These are phyloP conservation scores for Paramyrothecium roridum DNA, from an alignment of 2,329 filamentous ascomycete genomes.

Conservation along the genomic window DNA sequence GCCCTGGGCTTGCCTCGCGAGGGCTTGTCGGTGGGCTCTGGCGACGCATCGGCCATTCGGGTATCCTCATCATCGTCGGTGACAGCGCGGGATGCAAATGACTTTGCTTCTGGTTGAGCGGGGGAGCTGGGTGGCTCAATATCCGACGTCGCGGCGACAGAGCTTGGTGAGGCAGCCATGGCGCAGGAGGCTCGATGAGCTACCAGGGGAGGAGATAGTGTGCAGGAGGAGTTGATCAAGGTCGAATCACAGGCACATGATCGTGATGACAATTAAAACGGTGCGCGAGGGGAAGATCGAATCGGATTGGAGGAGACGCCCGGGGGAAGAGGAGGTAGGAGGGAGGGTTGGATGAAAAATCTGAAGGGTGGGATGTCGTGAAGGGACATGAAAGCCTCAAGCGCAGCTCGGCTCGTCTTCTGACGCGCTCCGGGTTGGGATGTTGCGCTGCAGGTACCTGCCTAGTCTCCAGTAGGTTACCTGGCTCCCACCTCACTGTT, in stretches of 20 bases:
- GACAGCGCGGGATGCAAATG: conserved; percentile 40
- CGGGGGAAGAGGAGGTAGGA: neutral
- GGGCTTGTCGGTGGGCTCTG: conserved; percentile 35
- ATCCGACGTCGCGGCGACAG: conserved; percentile 39
- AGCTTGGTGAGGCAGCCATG: conserved; percentile 39
- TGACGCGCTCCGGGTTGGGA: no score
- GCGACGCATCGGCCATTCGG: conserved; percentile 37
- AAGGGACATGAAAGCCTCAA: neutral
- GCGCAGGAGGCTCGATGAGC: conserved; percentile 6
- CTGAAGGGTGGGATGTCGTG: neutral
- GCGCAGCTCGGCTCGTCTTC: neutral
- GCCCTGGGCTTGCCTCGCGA: conserved; percentile 30
- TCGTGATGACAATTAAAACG: neutral
- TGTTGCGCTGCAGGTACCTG: no score
- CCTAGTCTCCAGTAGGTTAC: no score
- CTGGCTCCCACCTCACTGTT: no score
- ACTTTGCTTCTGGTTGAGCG: conserved; percentile 37
- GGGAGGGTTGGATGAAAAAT: neutral
- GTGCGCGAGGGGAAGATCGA: neutral
- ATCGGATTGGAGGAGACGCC: neutral
- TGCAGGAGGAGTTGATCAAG: conserved; percentile 1
- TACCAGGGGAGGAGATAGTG: conserved; percentile 2
- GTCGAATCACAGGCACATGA: conserved; percentile 13
- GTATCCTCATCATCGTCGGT: conserved; percentile 49
- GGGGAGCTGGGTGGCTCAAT: conserved; percentile 45